Evolutionary conservation across 768 basidiomycete species (phyloP).

Genomic region (Mycena amicta): DNA sequence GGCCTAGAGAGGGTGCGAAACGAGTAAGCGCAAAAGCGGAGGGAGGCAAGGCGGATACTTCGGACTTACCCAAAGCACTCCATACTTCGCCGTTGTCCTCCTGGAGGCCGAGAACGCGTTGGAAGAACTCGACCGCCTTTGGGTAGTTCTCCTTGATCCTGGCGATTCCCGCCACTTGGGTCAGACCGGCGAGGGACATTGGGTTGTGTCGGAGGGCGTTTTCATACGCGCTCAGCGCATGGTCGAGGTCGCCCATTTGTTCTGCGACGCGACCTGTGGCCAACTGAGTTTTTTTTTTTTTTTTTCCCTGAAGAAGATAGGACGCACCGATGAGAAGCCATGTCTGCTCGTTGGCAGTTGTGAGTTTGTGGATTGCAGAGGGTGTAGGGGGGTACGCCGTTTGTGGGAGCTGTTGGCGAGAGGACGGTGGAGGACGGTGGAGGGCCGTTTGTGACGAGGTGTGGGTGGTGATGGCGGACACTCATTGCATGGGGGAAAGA

Average conservation of each 20-base stretch:
- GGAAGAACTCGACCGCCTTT: constrained; percentile 97
- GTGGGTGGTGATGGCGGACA: constrained; percentile 41
- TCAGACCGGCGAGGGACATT: constrained; percentile 85
- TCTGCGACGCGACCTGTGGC: constrained; percentile 87
- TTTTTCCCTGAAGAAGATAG: constrained; percentile 16
- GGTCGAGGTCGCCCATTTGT: constrained; percentile 92
- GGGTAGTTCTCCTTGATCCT: constrained; percentile 97
- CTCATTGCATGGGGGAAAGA: constrained; percentile 43
- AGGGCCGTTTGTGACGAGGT: constrained; percentile 35
- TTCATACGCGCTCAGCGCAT: constrained; percentile 92
- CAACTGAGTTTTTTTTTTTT: constrained; percentile 3
- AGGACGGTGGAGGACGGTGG: constrained; percentile 51
- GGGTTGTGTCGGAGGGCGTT: constrained; percentile 95
- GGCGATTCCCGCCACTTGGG: constrained; percentile 93
- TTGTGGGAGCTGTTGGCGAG: constrained; percentile 41
- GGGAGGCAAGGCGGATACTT: constrained; percentile 16
- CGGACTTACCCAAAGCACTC: constrained; percentile 82
- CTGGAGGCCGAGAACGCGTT: constrained; percentile 85
- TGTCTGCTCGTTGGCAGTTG: constrained; percentile 88
- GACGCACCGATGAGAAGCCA: constrained; percentile 88
- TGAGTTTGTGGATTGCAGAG: constrained; percentile 72
- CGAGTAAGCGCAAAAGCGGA: constrained; percentile 20
- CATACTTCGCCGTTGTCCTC: constrained; percentile 99
- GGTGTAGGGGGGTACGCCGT: constrained; percentile 35
- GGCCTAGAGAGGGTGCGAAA: constrained; percentile 54